These are phyloP conservation scores for Psilocybe cubensis DNA, from an alignment of 768 basidiomycete species.

Conservation along the genomic window DNA sequence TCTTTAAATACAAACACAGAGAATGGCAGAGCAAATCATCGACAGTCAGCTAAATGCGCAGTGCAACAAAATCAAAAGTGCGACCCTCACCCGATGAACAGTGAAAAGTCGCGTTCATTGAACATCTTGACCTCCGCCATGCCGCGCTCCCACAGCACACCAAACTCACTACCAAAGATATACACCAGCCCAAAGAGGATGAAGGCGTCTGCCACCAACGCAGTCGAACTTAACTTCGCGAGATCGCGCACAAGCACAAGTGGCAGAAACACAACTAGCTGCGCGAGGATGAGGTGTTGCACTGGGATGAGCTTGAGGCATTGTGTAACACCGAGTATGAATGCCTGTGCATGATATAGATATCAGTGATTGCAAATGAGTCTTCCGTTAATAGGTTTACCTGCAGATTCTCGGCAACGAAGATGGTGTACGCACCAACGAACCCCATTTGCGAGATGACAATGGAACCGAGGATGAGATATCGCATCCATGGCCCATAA, in stretches of 20 bases:
- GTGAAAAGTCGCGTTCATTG: constrained; percentile 86
- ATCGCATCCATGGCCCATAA: constrained; percentile 94
- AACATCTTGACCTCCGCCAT: constrained; percentile 83
- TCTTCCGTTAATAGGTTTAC: constrained; percentile 31
- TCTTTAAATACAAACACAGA: too few relatives aligned
- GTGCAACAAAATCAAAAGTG: too few relatives aligned
- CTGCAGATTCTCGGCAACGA: constrained; percentile 89
- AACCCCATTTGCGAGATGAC: constrained; percentile 90
- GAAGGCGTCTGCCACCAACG: constrained; percentile 92
- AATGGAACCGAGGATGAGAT: constrained; percentile 86
- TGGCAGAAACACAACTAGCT: constrained; percentile 88
- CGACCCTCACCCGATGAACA: constrained; percentile 85
- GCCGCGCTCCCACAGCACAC: constrained; percentile 67
- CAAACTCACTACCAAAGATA: constrained; percentile 83
- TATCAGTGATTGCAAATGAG: not conserved
- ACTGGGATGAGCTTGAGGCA: constrained; percentile 71
- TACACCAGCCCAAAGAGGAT: constrained; percentile 88
- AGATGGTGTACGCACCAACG: constrained; percentile 91
- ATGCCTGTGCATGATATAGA: constrained; percentile 54
- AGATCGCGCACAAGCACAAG: constrained; percentile 89
- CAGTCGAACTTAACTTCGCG: constrained; percentile 90
- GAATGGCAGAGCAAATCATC: too few relatives aligned
- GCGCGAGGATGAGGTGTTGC: constrained; percentile 80
- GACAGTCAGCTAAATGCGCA: too few relatives aligned
- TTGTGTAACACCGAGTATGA: constrained; percentile 79